These are phyloP conservation scores for Phytophthora sansomeana DNA, from an alignment of 352 stramenopile genomes.

Conservation along the genomic window DNA sequence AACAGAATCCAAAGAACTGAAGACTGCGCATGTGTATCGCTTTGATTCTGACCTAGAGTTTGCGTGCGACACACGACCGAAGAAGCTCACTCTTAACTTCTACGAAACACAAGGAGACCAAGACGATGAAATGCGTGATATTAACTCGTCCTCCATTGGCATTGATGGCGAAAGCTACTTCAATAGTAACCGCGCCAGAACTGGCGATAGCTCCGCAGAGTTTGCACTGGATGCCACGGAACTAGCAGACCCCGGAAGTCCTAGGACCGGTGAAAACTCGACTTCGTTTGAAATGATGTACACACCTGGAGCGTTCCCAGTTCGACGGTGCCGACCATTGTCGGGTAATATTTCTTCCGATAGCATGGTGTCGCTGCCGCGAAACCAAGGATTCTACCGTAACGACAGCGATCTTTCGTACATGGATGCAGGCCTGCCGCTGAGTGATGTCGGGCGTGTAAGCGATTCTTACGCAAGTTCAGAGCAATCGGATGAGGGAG, in stretches of 20 bases:
- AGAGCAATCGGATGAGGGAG: conserved; percentile 55
- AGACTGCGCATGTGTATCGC: conserved; percentile 83
- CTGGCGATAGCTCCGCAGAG: conserved; percentile 22
- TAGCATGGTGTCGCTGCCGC: conserved; percentile 40
- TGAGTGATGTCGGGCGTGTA: conserved; percentile 73
- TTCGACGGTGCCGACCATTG: conserved; percentile 24
- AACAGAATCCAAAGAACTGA: conserved; percentile 76
- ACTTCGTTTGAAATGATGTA: conserved; percentile 77
- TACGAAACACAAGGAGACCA: conserved; percentile 62
- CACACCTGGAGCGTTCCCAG: conserved; percentile 60
- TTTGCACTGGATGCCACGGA: conserved; percentile 33
- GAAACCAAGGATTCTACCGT: conserved; percentile 54
- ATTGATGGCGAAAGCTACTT: conserved; percentile 70
- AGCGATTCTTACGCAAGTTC: conserved; percentile 79
- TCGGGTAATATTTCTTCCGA: conserved; percentile 41
- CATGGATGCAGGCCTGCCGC: conserved; percentile 45
- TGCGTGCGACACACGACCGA: conserved; percentile 66
- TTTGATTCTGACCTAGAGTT: conserved; percentile 86
- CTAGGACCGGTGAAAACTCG: conserved; percentile 56
- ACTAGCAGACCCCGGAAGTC: conserved; percentile 48
- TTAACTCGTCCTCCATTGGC: conserved; percentile 54
- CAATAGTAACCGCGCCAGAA: conserved; percentile 30
- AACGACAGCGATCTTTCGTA: conserved; percentile 58
- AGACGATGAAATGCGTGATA: conserved; percentile 34
- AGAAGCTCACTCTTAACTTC: conserved; percentile 73